These are phyloP conservation scores for Rhamnella rubrinervis DNA, from an alignment of 331 rosid genomes.

Conservation along the genomic window DNA sequence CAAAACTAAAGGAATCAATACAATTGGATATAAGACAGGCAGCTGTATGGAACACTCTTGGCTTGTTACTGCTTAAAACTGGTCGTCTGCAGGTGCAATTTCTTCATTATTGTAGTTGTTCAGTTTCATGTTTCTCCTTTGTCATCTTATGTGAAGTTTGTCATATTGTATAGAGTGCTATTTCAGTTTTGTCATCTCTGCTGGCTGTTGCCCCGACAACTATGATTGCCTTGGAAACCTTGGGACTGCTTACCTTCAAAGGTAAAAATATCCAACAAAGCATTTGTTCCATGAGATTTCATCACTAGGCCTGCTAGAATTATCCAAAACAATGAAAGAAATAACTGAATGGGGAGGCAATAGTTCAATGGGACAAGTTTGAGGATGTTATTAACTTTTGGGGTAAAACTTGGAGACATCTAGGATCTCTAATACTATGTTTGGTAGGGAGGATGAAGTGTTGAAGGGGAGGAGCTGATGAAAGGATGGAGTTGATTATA, in stretches of 20 bases:
- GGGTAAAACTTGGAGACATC: not conserved
- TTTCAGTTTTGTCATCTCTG: constrained; percentile 73
- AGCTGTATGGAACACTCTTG: constrained; percentile 96
- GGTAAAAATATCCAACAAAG: constrained; percentile 35
- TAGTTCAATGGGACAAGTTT: too few species aligned
- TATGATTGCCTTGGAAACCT: constrained; percentile 91
- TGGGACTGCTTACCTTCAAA: constrained; percentile 89
- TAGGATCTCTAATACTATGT: not conserved
- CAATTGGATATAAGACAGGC: constrained; percentile 82
- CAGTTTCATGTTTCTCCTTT: constrained; percentile 18
- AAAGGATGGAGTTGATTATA: too few species aligned
- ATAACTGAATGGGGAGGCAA: not conserved
- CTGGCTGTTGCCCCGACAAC: constrained; percentile 67
- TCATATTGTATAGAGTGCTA: constrained; percentile 64
- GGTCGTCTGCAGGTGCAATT: constrained; percentile 76
- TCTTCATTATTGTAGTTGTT: constrained; percentile 7
- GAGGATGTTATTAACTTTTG: not conserved
- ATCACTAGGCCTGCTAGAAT: not conserved
- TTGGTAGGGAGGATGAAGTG: too few species aligned
- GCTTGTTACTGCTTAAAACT: constrained; percentile 76
- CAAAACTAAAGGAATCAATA: constrained; percentile 68
- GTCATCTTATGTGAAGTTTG: constrained; percentile 28
- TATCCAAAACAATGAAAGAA: not conserved
- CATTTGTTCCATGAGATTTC: not conserved
- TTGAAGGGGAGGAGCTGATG: too few species aligned